Evolutionary conservation across 2,329 filamentous ascomycete species (phyloP).

Genomic region (Colletotrichum zoysiae): DNA sequence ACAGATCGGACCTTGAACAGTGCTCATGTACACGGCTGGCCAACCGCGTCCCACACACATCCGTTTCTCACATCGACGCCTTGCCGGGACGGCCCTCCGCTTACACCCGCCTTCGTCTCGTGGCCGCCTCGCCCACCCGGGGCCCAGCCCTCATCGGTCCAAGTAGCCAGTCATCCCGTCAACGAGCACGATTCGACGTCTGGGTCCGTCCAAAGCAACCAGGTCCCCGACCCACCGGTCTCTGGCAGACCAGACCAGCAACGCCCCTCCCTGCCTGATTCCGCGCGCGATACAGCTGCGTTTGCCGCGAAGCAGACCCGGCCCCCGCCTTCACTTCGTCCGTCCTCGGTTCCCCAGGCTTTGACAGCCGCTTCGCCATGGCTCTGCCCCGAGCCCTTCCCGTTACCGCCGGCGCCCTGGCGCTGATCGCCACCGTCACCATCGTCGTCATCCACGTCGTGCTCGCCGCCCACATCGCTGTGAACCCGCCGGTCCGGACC

Average conservation of each 20-base stretch:
- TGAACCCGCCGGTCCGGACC: constrained; percentile 50
- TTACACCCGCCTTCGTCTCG: constrained; percentile 22
- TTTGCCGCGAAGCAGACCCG: neutral
- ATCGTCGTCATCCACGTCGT: constrained; percentile 56
- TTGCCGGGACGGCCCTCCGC: constrained; percentile 7
- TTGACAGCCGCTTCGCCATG: constrained; percentile 48
- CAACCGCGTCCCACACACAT: constrained; percentile 37
- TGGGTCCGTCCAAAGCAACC: constrained; percentile 21
- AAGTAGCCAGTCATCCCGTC: constrained; percentile 20
- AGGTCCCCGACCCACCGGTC: constrained; percentile 25
- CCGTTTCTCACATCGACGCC: constrained; percentile 19
- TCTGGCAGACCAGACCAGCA: constrained; percentile 35
- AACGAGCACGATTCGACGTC: constrained; percentile 1
- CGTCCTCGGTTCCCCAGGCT: constrained; percentile 23
- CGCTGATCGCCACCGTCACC: constrained; percentile 55
- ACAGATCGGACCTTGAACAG: constrained; percentile 28
- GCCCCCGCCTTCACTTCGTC: constrained; percentile 7
- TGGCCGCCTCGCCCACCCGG: constrained; percentile 16
- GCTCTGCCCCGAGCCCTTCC: constrained; percentile 51
- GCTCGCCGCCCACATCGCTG: constrained; percentile 51
- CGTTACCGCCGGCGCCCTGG: constrained; percentile 52
- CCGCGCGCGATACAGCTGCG: neutral
- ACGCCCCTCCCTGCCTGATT: neutral
- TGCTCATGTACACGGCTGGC: constrained; percentile 43
- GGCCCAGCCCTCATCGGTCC: constrained; percentile 20